These are phyloP conservation scores for Botrytis cinerea DNA, from an alignment of 2,329 filamentous ascomycete species.

Conservation along the genomic window DNA sequence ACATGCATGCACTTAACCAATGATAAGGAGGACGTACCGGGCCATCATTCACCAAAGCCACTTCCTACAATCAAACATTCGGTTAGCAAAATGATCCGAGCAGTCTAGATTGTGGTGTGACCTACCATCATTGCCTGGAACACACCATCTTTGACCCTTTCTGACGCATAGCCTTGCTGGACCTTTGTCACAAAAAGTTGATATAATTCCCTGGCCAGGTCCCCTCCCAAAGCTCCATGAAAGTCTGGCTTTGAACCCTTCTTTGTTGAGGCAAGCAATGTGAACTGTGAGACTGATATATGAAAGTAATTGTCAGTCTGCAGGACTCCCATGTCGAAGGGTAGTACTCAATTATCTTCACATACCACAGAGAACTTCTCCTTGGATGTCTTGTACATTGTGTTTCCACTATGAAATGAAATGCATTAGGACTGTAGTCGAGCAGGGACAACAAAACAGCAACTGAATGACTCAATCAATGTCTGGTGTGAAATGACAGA, in stretches of 20 bases:
- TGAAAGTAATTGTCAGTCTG: conserved; percentile 19
- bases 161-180: conserved; percentile 66
- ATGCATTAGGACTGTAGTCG: conserved; percentile 26
- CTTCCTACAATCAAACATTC: conserved; percentile 53
- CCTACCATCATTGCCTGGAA: conserved; percentile 96
- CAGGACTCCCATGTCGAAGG: neutral
- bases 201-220: conserved; percentile 80
- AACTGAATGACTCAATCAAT: neutral
- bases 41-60: conserved; percentile 85
- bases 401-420: conserved; percentile 73
- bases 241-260: conserved; percentile 97
- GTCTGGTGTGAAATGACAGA: neutral
- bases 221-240: conserved; percentile 78
- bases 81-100: neutral
- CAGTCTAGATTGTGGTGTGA: neutral
- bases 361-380: conserved; percentile 90
- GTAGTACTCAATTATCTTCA: conserved; percentile 10
- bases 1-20: neutral
- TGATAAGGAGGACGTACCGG: conserved; percentile 49
- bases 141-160: conserved; percentile 88
- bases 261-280: conserved; percentile 86
- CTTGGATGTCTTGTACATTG: conserved; percentile 82
- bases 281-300: conserved; percentile 86
- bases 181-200: conserved; percentile 80
- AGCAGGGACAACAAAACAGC: neutral